Evolutionary conservation across 2,329 filamentous ascomycete species (phyloP).

Genomic region (Cladophialophora yegresii): DNA sequence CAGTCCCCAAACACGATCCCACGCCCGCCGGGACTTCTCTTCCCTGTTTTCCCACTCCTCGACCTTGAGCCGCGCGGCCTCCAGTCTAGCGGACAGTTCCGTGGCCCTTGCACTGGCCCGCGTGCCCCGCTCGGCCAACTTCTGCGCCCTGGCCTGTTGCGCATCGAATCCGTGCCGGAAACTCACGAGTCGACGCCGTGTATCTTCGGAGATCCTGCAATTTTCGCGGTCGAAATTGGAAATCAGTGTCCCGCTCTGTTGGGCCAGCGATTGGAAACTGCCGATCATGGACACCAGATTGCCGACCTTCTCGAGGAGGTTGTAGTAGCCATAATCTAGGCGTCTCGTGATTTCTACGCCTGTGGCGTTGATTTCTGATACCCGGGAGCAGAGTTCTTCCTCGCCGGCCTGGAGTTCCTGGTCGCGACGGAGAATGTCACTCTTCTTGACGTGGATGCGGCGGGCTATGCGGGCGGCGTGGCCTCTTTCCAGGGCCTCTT

Average conservation of each 20-base stretch:
- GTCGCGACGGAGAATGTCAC: slow-evolving; percentile 21
- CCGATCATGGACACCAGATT: slow-evolving; percentile 46
- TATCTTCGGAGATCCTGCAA: slow-evolving; percentile 42
- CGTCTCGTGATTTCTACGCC: slow-evolving; percentile 48
- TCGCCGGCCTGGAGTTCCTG: slow-evolving; percentile 30
- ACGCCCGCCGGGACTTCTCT: slow-evolving; percentile 37
- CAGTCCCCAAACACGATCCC: slow-evolving; percentile 25
- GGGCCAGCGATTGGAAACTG: slow-evolving; percentile 46
- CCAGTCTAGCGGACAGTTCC: slow-evolving; percentile 44
- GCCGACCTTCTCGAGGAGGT: slow-evolving; percentile 49
- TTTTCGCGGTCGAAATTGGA: slow-evolving; percentile 45
- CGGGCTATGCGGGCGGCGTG: slow-evolving; percentile 26
- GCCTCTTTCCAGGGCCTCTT: slow-evolving; percentile 26
- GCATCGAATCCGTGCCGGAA: slow-evolving; percentile 43
- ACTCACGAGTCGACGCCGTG: slow-evolving; percentile 43
- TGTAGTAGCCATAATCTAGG: slow-evolving; percentile 53
- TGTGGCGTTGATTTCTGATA: slow-evolving; percentile 28
- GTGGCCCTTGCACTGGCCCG: slow-evolving; percentile 42
- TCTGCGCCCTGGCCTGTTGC: slow-evolving; percentile 43
- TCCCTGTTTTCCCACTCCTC: slow-evolving; percentile 49
- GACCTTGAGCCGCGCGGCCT: slow-evolving; percentile 44
- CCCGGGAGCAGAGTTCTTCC: slow-evolving; percentile 30
- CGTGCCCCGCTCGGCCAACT: slow-evolving; percentile 46
- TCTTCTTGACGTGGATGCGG: slow-evolving; percentile 26
- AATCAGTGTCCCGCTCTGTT: slow-evolving; percentile 43